phyloP scores from a whole-genome alignment of 1,284 basidiomycete species.

The Erythrobasidium hasegawianum region DNA sequence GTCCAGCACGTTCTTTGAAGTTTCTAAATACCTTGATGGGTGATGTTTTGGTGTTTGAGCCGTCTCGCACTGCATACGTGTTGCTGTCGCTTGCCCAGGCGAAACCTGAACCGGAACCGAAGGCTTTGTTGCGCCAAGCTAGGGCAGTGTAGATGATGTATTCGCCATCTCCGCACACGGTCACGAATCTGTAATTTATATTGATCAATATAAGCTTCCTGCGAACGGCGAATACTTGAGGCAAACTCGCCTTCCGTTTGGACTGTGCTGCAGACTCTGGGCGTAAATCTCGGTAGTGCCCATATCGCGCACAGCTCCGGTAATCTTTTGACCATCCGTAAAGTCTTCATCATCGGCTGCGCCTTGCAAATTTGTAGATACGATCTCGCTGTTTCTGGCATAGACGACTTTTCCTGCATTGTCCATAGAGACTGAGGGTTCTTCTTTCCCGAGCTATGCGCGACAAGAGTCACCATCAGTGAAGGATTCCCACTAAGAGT shows the following conservation, averaged over 20 bases:
- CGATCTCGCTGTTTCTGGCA: slow-evolving; percentile 85
- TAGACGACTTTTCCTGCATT: slow-evolving; percentile 90
- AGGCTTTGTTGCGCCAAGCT: slow-evolving; percentile 98
- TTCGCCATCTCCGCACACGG: slow-evolving; percentile 87
- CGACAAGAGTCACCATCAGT: slow-evolving; percentile 8
- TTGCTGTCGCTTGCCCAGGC: slow-evolving; percentile 97
- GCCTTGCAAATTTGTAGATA: slow-evolving; percentile 78
- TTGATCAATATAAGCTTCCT: too few species aligned
- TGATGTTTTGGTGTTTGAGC: slow-evolving; percentile 54
- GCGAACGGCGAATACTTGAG: too few species aligned
- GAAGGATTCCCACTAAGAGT: not conserved
- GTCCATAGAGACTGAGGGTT: slow-evolving; percentile 96
- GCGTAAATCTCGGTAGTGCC: slow-evolving; percentile 94
- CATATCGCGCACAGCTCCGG: slow-evolving; percentile 78
- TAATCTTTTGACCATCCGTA: slow-evolving; percentile 76
- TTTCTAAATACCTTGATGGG: slow-evolving; percentile 89
- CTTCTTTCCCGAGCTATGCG: slow-evolving; percentile 80
- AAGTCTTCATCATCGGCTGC: slow-evolving; percentile 54
- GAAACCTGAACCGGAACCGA: slow-evolving; percentile 86
- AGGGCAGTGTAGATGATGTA: slow-evolving; percentile 99
- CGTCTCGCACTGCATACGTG: slow-evolving; percentile 93
- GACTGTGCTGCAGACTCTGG: slow-evolving; percentile 79
- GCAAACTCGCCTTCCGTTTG: slow-evolving; percentile 75
- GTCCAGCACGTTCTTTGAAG: slow-evolving; percentile 71
- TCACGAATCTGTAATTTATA: slow-evolving; percentile 78